Conservation (phyloP, 257 asterid species). For the Solanum appendiculatum region DNA sequence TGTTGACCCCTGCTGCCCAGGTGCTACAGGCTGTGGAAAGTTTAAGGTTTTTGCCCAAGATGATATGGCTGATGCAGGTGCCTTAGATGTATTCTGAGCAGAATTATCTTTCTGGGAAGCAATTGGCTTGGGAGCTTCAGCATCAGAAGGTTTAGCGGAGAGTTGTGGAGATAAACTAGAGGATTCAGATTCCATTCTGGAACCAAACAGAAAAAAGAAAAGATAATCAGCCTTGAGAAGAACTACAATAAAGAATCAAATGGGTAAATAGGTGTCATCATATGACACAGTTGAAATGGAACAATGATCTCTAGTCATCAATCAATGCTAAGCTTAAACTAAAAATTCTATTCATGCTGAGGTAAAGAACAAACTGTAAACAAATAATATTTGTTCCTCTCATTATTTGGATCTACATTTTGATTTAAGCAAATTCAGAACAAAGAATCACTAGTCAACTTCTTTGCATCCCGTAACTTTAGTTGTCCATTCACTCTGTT, state of each 20-base stretch:
- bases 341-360: neutral
- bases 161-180: slow-evolving; percentile 28
- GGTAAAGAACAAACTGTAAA: neutral
- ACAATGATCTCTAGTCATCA: neutral
- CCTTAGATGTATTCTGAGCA: slow-evolving; percentile 30
- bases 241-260: neutral
- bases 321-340: neutral
- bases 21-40: slow-evolving; percentile 37
- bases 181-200: slow-evolving; percentile 60
- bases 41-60: slow-evolving; percentile 60
- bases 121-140: slow-evolving; percentile 20
- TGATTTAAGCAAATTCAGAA: neutral
- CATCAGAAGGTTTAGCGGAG: slow-evolving; percentile 36
- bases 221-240: neutral
- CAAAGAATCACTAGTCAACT: neutral
- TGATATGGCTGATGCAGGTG: slow-evolving; percentile 44
- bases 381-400: neutral
- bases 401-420: neutral
- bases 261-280: neutral
- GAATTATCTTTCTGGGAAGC: slow-evolving; percentile 29
- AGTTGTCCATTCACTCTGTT: neutral
- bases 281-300: neutral
- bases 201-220: neutral
- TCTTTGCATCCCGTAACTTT: neutral
- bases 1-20: slow-evolving; percentile 31